phyloP scores from a whole-genome alignment of 768 basidiomycete species.

The Russula virescens region DNA sequence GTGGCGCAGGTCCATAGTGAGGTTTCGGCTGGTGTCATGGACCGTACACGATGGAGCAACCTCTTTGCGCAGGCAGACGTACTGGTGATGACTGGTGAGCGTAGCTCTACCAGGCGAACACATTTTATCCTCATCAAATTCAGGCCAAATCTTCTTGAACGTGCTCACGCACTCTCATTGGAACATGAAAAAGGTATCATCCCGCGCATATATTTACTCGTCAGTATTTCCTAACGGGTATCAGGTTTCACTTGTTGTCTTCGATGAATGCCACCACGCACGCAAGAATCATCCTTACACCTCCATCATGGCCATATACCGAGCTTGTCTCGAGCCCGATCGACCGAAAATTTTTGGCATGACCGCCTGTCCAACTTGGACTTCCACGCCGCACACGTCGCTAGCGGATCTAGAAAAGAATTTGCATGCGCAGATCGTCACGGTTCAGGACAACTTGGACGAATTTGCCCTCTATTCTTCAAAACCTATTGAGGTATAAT shows the following conservation, averaged over 20 bases:
- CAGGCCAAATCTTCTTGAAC: constrained; percentile 81
- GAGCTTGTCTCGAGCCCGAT: constrained; percentile 34
- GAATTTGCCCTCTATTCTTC: constrained; percentile 61
- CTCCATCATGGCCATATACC: constrained; percentile 54
- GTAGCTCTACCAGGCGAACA: not conserved
- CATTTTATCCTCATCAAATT: not conserved
- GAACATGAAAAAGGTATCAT: constrained; percentile 53
- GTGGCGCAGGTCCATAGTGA: constrained; percentile 67
- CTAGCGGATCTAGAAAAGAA: constrained; percentile 61
- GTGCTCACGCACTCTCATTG: constrained; percentile 77
- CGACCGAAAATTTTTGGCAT: constrained; percentile 90
- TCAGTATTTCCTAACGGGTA: not conserved
- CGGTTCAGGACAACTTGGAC: constrained; percentile 61
- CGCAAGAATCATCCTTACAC: constrained; percentile 54
- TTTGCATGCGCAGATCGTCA: constrained; percentile 67
- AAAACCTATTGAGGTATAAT: constrained; percentile 57
- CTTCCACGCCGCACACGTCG: constrained; percentile 59
- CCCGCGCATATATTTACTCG: not conserved
- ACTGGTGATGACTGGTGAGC: constrained; percentile 77
- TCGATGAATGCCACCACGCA: constrained; percentile 56
- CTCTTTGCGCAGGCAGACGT: constrained; percentile 64
- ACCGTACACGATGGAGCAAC: constrained; percentile 57
- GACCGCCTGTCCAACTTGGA: constrained; percentile 89
- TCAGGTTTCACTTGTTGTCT: constrained; percentile 51
- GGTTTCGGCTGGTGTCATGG: constrained; percentile 63